These are phyloP conservation scores for Brachypodium distachyon DNA, from an alignment of 202 grass and related monocot species.

Conservation along the genomic window DNA sequence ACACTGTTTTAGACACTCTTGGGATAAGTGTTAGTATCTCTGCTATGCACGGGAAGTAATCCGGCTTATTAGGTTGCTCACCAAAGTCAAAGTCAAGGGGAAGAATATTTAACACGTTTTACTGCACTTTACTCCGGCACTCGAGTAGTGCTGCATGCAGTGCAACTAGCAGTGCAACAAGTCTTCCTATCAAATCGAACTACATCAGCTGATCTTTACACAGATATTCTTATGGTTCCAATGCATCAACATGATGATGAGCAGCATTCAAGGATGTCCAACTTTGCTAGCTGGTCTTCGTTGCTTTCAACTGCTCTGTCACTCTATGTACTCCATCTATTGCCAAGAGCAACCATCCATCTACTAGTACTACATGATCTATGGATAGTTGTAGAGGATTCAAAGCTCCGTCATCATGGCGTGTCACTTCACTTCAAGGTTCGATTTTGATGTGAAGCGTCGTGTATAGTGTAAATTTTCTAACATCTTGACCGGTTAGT, in stretches of 20 bases:
- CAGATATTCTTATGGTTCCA: constrained; percentile 11
- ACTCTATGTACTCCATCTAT: too few species aligned
- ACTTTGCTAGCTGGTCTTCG: neutral
- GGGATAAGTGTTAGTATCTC: too few species aligned
- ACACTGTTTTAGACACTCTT: too few species aligned
- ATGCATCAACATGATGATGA: constrained; percentile 4
- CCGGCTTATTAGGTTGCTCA: neutral
- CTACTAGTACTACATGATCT: too few species aligned
- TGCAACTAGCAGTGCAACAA: neutral
- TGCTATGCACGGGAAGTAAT: too few species aligned
- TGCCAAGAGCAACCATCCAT: neutral
- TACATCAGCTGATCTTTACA: neutral
- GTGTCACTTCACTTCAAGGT: neutral
- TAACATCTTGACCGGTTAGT: neutral
- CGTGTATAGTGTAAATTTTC: neutral
- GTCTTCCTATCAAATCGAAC: constrained; percentile 10
- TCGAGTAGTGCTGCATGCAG: too few species aligned
- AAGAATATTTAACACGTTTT: neutral
- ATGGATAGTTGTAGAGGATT: neutral
- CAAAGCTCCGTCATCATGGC: neutral
- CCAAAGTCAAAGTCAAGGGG: constrained; percentile 11
- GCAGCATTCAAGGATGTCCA: neutral
- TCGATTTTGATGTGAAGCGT: neutral
- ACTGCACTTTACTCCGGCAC: too few species aligned
- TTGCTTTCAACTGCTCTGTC: neutral